Conservation (phyloP, 805 yeast genomes). For the Lachancea dasiensis region DNA sequence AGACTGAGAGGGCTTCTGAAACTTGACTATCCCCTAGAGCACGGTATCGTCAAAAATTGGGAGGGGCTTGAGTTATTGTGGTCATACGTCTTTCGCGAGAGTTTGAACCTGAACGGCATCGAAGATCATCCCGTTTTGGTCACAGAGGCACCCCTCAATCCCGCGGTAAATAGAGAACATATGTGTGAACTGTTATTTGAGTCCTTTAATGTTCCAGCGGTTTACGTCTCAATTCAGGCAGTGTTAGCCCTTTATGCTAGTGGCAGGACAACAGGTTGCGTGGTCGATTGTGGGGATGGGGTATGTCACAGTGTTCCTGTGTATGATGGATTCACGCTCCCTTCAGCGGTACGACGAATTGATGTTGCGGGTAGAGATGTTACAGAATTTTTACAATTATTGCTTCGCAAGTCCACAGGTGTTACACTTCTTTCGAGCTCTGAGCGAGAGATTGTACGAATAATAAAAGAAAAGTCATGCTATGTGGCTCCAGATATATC, state of each 20-base stretch:
- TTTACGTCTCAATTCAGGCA: slow-evolving; percentile 91
- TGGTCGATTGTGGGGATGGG: slow-evolving; percentile 90
- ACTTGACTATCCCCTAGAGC: slow-evolving; percentile 65
- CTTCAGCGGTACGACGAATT: slow-evolving; percentile 63
- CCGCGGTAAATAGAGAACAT: slow-evolving; percentile 75
- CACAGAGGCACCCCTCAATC: slow-evolving; percentile 87
- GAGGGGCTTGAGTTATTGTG: slow-evolving; percentile 78
- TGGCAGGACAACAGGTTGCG: slow-evolving; percentile 88
- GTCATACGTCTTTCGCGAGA: slow-evolving; percentile 58
- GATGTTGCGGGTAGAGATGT: slow-evolving; percentile 86
- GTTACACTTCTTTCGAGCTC: slow-evolving; percentile 59
- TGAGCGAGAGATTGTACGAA: slow-evolving; percentile 75
- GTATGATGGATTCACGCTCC: slow-evolving; percentile 78
- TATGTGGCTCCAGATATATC: slow-evolving; percentile 53
- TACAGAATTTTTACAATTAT: slow-evolving; percentile 64
- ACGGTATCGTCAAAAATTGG: slow-evolving; percentile 81
- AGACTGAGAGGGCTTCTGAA: slow-evolving; percentile 69
- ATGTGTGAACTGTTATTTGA: slow-evolving; percentile 95
- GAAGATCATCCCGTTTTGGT: slow-evolving; percentile 85
- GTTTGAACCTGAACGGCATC: slow-evolving; percentile 45
- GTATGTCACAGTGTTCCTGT: slow-evolving; percentile 85
- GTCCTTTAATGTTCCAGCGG: slow-evolving; percentile 83
- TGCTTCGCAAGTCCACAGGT: slow-evolving; percentile 64
- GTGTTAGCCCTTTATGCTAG: slow-evolving; percentile 79
- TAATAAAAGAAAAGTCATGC: slow-evolving; percentile 71